Conservation (phyloP, 345 rosid species). For the Arabidopsis suecica region DNA sequence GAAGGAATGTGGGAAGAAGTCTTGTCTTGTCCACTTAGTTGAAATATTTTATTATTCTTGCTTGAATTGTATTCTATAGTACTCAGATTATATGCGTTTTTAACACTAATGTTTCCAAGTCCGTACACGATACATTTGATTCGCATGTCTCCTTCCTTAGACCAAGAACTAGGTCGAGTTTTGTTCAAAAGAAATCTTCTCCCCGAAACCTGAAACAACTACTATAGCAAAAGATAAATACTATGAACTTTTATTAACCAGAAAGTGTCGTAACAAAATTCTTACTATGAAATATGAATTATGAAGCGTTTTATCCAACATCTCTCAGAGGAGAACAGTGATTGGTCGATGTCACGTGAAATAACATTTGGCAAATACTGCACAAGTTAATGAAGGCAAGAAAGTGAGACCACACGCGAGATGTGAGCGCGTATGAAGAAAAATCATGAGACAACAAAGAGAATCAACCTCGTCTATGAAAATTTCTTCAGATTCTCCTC, state of each 20-base stretch:
- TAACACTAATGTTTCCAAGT: background rate
- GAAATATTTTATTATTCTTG: conserved; percentile 28
- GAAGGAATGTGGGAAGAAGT: conserved; percentile 27
- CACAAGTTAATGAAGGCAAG: conserved; percentile 17
- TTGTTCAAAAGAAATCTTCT: background rate
- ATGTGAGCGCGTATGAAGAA: conserved; percentile 15
- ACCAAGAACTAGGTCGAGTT: background rate
- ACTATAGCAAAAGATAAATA: background rate
- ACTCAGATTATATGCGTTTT: background rate
- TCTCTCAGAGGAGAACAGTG: background rate
- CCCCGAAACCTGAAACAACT: background rate
- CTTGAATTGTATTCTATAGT: conserved; percentile 14
- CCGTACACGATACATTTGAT: background rate
- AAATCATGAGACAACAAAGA: conserved; percentile 21
- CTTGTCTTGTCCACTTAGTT: conserved; percentile 35
- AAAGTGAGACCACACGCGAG: conserved; percentile 18
- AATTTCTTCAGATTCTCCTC: conserved; percentile 38
- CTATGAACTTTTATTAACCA: no score
- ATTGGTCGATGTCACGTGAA: conserved; percentile 19
- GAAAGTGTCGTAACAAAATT: no score
- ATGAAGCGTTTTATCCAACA: conserved; percentile 4
- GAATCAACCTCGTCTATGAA: conserved; percentile 50
- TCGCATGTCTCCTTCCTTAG: background rate
- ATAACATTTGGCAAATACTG: conserved; percentile 17
- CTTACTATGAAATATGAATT: no score